These are phyloP conservation scores for Beauveria bassiana DNA, from an alignment of 2,329 filamentous ascomycete species.

Conservation along the genomic window DNA sequence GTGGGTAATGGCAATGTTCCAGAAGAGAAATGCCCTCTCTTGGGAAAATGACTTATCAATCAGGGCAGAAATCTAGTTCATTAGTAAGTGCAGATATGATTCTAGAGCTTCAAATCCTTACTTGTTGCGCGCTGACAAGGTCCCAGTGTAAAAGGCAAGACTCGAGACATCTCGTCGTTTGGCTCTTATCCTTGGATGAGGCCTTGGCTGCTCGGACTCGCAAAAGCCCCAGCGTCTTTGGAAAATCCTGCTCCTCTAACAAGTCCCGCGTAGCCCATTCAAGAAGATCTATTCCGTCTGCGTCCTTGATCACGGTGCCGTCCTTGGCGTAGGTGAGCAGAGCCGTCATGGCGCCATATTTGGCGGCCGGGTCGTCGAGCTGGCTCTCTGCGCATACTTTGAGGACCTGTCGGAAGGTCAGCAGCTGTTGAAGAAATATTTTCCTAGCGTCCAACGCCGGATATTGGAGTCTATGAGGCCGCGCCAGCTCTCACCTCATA, in stretches of 20 bases:
- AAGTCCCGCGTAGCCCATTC: slow-evolving; percentile 44
- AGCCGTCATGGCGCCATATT: slow-evolving; percentile 34
- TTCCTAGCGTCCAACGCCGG: neutral
- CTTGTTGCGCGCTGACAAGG: slow-evolving; percentile 49
- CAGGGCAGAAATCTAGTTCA: slow-evolving; percentile 42
- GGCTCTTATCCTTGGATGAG: slow-evolving; percentile 37
- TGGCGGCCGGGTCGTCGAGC: slow-evolving; percentile 40
- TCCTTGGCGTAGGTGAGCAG: slow-evolving; percentile 41
- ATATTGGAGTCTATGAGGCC: neutral
- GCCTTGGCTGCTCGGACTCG: slow-evolving; percentile 45
- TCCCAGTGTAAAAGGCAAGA: slow-evolving; percentile 49
- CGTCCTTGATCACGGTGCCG: slow-evolving; percentile 38
- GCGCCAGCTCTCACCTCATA: slow-evolving; percentile 37
- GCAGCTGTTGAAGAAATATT: neutral
- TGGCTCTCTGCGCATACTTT: slow-evolving; percentile 45
- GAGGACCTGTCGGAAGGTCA: slow-evolving; percentile 27
- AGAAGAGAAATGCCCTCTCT: slow-evolving; percentile 44
- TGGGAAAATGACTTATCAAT: slow-evolving; percentile 43
- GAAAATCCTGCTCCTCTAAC: slow-evolving; percentile 31
- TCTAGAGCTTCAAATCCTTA: slow-evolving; percentile 19
- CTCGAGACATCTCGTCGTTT: slow-evolving; percentile 38
- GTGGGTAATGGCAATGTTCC: slow-evolving; percentile 47
- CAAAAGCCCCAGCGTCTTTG: slow-evolving; percentile 41
- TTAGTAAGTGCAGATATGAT: neutral
- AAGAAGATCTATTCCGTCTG: slow-evolving; percentile 44